Evolutionary conservation across 306 rosid species (phyloP), one percentile per base, ranked within the genome.

Genomic region (Vigna angularis): DNA sequence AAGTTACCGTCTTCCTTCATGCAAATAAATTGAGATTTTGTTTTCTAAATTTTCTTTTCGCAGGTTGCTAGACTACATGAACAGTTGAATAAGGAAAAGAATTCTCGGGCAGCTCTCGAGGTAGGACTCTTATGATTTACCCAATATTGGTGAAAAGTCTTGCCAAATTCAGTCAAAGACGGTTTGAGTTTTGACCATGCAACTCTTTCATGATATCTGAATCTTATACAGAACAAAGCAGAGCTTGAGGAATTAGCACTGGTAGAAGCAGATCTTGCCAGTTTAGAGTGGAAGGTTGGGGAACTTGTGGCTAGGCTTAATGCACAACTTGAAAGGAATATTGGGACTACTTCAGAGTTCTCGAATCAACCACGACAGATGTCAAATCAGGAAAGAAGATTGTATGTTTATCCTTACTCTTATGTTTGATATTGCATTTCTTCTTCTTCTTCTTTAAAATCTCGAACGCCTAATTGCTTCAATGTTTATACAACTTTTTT

Each of bases 41-140:
- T 64, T 62, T 49, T 40, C 73, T 34, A 74, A 53, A 49, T 8
- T 30, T 65, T 73, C 18, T 44, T 62, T 79, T 48, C 62, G 67
- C 82, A 95, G 99, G 91, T 95, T 56, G 94, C 86, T 68, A 88
- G 81, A 83, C 81, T 95, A 66, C 90, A 86, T 56, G 96, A 86
- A 78, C 90, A 85, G 85, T 76, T 96, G 86, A 83, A 66, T 78
- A 91, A 82, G 86, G 96, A 89, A 73, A 91, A 83, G 85, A 89
- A 85, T 83, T 81, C 83, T 77, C 82, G 83, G 81, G 81, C 66
- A 80, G 90, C 82, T 83, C 88, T 88, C 69, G 93, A 89, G 84
- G 86, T 88, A 80, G 92, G 90, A 71, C 85, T 82, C 34, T 75
- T 85, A 70, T 40, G 65, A 73, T 83, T 86, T 87, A 83, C 51